phyloP scores from a whole-genome alignment of 177 flowering plant genomes.

The Telopea speciosissima region DNA sequence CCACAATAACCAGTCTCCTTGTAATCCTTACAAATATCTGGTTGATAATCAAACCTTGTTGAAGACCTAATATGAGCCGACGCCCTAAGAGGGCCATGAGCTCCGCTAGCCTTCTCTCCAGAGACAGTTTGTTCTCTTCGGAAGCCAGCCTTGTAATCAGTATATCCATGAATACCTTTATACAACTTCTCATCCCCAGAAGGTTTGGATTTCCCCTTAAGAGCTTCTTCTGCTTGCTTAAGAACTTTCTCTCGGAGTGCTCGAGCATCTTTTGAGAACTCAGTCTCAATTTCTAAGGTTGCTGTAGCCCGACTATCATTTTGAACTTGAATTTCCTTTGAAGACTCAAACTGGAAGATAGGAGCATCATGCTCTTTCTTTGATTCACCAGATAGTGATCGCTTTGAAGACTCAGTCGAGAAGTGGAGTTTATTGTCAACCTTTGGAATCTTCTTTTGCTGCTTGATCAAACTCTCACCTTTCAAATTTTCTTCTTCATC shows the following conservation, averaged over 20 bases:
- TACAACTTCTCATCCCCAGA: constrained; percentile 58
- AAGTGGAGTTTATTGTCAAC: constrained; percentile 57
- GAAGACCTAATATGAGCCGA: constrained; percentile 83
- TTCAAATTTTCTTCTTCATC: constrained; percentile 34
- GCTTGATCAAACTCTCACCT: constrained; percentile 23
- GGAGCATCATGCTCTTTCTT: constrained; percentile 22
- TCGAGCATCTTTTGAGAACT: constrained; percentile 65
- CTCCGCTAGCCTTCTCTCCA: constrained; percentile 87
- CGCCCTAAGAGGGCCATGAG: constrained; percentile 94
- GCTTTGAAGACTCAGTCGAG: constrained; percentile 45
- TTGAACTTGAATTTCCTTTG: constrained; percentile 81
- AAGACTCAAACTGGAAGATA: constrained; percentile 71
- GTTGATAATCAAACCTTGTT: constrained; percentile 90
- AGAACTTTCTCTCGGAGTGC: constrained; percentile 79
- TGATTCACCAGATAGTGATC: constrained; percentile 13
- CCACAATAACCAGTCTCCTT: constrained; percentile 98
- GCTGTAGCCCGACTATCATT: constrained; percentile 83
- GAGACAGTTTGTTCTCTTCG: constrained; percentile 78
- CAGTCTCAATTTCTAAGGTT: constrained; percentile 83
- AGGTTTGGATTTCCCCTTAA: constrained; percentile 50
- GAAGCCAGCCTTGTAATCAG: constrained; percentile 86
- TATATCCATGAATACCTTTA: constrained; percentile 72
- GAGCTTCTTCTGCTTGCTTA: constrained; percentile 61
- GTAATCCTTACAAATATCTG: constrained; percentile 90
- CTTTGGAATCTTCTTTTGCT: constrained; percentile 34